Base-by-base conservation (phyloP, 257 asterid species). In the Fraxinus quadrangulata region DNA sequence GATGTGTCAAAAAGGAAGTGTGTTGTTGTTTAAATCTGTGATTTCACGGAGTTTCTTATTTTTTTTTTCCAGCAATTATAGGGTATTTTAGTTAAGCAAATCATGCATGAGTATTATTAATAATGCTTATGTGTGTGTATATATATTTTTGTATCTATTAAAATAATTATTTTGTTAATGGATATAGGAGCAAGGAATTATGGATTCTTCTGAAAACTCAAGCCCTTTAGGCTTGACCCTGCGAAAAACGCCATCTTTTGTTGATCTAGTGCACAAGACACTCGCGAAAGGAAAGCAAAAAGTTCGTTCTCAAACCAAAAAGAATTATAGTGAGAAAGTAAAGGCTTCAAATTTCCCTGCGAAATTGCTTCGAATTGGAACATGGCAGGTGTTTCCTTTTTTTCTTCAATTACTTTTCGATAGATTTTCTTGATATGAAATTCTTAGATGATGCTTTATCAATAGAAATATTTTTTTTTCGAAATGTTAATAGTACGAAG, bases 301-400 rank as follows among this genome's bases (percentile, higher is more conserved):
- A 61, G 24, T 54, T 74, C 26, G 30, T 56, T 36, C 4, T 67
- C 42, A 71, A 16, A 34, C 30, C 4, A 74, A 74, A 0, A 23
- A 1, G 17, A 73, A 78, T 0, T 81, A 80, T 6, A 59, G 75
- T 2, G 88, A 86, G 72, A 85, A 70, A 73, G 19, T 82, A 11
- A 87, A 87, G 78, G 93, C 91, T 26, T 75, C 93, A 33, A 89
- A 85, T 40, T 78, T 89, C 54, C 83, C 85, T 0, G 84, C 81
- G 16, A 0, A 13, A 2, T 19, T 33, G 12, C 70, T 87, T 1
- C 65, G 0, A 26, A 81, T 89, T 6, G 93, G 93, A 23, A 6
- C 1, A 3, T 89, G 91, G 91, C 78, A 85, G 93, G 92, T 86
- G 42, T 39, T 10, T 1, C 24, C 6, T 5, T 34, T 26, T 26